Evolutionary conservation across 2,329 filamentous ascomycete species (phyloP).

Genomic region (Diaporthe capsici): DNA sequence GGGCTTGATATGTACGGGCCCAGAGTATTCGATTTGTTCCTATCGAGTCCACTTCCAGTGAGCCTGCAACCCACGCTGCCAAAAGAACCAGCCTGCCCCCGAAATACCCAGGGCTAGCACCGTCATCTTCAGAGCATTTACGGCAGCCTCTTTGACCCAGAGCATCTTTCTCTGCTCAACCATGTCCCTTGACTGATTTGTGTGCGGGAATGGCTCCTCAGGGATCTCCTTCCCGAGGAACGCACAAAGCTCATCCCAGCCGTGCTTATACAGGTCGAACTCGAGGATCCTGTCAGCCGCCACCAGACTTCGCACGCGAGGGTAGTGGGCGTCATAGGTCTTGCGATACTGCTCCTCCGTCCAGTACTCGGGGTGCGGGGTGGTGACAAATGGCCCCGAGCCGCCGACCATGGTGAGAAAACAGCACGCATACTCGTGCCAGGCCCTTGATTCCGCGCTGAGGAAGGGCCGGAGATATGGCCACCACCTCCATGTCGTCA

Average conservation of each 20-base stretch:
- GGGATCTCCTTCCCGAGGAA: not conserved
- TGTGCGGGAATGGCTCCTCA: not conserved
- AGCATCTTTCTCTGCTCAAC: not conserved
- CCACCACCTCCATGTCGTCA: constrained; percentile 1
- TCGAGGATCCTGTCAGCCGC: constrained; percentile 8
- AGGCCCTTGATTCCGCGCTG: not conserved
- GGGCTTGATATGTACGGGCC: not conserved
- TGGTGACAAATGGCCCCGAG: constrained; percentile 1
- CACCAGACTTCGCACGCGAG: constrained; percentile 1
- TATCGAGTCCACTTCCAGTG: not conserved
- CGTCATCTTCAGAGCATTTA: not conserved
- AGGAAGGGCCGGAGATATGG: not conserved
- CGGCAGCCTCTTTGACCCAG: not conserved
- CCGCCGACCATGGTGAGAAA: constrained; percentile 15
- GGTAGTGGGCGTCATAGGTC: not conserved
- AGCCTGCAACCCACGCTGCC: not conserved
- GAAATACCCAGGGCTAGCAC: not conserved
- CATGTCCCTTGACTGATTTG: not conserved
- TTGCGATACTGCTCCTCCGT: constrained; percentile 5
- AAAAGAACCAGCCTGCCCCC: not conserved
- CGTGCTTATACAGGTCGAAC: not conserved
- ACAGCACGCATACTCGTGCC: constrained; percentile 8
- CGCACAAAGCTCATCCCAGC: constrained; percentile 1
- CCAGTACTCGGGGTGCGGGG: not conserved
- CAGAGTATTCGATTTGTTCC: not conserved